A percentile compares a stretch with the other conserved stretches of the same genome.
Conservation (phyloP, 2,329 filamentous ascomycete genomes). For the Epichloe coenophiala region DNA sequence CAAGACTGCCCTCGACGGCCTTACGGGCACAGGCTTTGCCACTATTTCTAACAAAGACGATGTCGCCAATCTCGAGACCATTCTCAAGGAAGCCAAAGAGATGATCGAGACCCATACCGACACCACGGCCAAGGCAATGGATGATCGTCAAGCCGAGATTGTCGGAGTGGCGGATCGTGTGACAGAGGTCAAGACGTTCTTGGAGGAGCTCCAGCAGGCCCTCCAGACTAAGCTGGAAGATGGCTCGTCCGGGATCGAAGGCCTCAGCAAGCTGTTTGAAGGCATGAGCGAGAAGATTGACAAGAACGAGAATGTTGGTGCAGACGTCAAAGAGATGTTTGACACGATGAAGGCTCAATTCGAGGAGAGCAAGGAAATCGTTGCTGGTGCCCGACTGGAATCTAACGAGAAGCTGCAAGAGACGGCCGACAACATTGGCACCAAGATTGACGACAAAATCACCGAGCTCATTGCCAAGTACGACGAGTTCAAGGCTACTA, state of each 20-base stretch:
- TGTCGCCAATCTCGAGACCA: constrained; percentile 45
- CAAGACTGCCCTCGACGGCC: constrained; percentile 62
- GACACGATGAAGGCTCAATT: constrained; percentile 75
- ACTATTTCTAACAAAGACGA: constrained; percentile 65
- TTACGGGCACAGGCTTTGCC: constrained; percentile 57
- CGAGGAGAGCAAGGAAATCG: constrained; percentile 68
- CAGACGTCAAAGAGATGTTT: constrained; percentile 58
- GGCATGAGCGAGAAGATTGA: constrained; percentile 49
- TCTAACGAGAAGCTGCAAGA: constrained; percentile 63
- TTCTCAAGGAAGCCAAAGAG: constrained; percentile 60
- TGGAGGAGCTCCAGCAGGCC: constrained; percentile 67
- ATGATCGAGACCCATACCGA: constrained; percentile 55
- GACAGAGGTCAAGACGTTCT: constrained; percentile 59
- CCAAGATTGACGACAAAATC: constrained; percentile 52
- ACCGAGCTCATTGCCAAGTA: constrained; percentile 74
- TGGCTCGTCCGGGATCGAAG: constrained; percentile 58
- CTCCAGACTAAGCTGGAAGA: constrained; percentile 66
- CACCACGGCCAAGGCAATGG: constrained; percentile 63
- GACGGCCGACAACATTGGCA: constrained; percentile 37
- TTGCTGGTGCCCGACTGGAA: constrained; percentile 71
- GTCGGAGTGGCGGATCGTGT: constrained; percentile 66
- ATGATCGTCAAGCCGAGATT: constrained; percentile 74
- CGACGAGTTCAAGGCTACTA: constrained; percentile 64
- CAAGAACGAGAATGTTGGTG: constrained; percentile 41
- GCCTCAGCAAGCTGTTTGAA: constrained; percentile 56